phyloP scores from a whole-genome alignment of 768 basidiomycete species.

The Trichaptum fuscoviolaceum region DNA sequence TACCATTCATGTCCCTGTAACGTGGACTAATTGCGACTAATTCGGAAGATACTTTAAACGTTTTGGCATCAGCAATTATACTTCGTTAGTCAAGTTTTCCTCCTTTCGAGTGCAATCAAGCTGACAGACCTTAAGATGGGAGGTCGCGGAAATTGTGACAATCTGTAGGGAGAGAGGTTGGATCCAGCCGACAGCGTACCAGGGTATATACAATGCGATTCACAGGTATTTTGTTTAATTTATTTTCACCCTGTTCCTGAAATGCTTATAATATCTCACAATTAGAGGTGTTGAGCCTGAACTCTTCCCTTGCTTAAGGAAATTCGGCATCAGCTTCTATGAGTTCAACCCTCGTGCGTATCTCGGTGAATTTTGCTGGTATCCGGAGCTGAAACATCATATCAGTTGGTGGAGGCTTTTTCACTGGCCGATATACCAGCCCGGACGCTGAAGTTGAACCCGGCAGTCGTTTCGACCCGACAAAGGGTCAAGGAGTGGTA shows the following conservation, averaged over 20 bases:
- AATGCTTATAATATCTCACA: neutral
- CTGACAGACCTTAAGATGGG: slow-evolving; percentile 23
- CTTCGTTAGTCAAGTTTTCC: slow-evolving; percentile 26
- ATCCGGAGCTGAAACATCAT: neutral
- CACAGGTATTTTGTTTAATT: slow-evolving; percentile 19
- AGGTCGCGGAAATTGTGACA: slow-evolving; percentile 40
- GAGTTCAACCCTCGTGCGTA: slow-evolving; percentile 37
- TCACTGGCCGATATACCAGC: slow-evolving; percentile 33
- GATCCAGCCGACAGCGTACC: slow-evolving; percentile 45
- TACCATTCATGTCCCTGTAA: neutral
- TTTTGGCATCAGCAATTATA: slow-evolving; percentile 41
- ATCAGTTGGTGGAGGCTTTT: slow-evolving; percentile 33
- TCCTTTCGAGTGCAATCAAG: slow-evolving; percentile 3
- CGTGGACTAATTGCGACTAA: slow-evolving; percentile 7
- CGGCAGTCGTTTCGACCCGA: slow-evolving; percentile 54
- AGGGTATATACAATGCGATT: slow-evolving; percentile 42
- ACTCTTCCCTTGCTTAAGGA: slow-evolving; percentile 37
- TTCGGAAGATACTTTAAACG: slow-evolving; percentile 15
- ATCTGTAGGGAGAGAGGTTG: slow-evolving; percentile 39
- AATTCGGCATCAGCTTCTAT: slow-evolving; percentile 36
- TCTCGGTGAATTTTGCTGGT: neutral
- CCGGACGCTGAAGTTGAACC: slow-evolving; percentile 36
- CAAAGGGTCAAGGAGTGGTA: slow-evolving; percentile 41
- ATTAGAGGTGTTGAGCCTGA: slow-evolving; percentile 32
- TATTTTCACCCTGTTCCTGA: neutral